Evolutionary conservation across 2,329 filamentous ascomycete genomes (phyloP).

Genomic region (Ophiostoma ips): DNA sequence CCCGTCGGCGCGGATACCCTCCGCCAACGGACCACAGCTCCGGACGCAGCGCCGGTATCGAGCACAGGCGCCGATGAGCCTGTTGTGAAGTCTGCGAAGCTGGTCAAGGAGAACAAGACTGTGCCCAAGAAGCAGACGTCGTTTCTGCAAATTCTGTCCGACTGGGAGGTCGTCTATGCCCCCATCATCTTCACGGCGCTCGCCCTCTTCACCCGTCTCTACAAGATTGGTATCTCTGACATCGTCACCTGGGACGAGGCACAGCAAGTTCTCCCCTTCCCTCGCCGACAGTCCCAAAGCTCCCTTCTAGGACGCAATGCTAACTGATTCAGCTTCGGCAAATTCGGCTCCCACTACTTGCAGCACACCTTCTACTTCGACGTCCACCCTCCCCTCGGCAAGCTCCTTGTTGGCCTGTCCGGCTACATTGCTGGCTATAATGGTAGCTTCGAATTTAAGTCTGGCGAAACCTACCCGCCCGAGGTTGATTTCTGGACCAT

Average conservation of each 20-base stretch:
- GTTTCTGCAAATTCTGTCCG: constrained; percentile 47
- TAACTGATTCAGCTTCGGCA: constrained; percentile 56
- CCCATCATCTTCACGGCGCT: constrained; percentile 47
- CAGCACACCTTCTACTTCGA: constrained; percentile 99
- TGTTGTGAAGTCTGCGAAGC: constrained; percentile 27
- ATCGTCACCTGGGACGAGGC: constrained; percentile 57
- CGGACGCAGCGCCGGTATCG: neutral
- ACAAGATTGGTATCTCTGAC: constrained; percentile 54
- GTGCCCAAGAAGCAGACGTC: constrained; percentile 36
- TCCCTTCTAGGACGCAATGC: neutral
- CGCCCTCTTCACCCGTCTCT: constrained; percentile 53
- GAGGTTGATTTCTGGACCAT: constrained; percentile 97
- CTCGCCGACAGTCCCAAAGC: too few species aligned
- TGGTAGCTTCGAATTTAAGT: constrained; percentile 98
- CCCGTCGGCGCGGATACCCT: constrained; percentile 41
- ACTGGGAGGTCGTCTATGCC: constrained; percentile 49
- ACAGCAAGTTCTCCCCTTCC: constrained; percentile 32
- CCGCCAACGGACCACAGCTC: constrained; percentile 30
- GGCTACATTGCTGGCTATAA: constrained; percentile 97
- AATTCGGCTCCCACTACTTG: constrained; percentile 97
- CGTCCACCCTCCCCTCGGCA: constrained; percentile 72
- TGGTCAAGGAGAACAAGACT: constrained; percentile 45
- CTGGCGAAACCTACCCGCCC: constrained; percentile 84
- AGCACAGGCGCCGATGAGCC: constrained; percentile 27
- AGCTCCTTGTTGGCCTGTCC: constrained; percentile 94